These are phyloP conservation scores for Fagus crenata DNA, from an alignment of 306 rosid genomes.

Conservation along the genomic window DNA sequence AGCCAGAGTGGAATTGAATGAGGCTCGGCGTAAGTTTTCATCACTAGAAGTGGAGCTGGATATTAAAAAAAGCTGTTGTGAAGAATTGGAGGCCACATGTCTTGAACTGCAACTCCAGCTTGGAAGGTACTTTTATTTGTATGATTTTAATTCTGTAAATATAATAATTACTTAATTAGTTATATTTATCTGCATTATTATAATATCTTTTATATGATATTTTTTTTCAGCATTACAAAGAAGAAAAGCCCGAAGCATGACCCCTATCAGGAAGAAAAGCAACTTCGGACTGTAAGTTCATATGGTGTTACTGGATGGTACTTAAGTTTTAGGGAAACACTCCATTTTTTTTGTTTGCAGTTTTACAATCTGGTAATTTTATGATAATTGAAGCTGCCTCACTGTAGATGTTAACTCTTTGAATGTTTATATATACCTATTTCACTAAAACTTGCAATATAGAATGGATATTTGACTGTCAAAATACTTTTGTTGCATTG, in stretches of 20 bases:
- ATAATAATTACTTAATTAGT: neutral
- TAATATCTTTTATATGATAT: slow-evolving; percentile 22
- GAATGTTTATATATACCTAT: neutral
- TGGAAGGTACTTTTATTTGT: slow-evolving; percentile 55
- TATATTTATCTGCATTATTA: neutral
- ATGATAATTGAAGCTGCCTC: neutral
- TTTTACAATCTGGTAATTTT: neutral
- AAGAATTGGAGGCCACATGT: slow-evolving; percentile 70
- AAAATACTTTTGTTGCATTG: neutral
- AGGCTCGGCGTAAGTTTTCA: slow-evolving; percentile 51
- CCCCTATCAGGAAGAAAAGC: slow-evolving; percentile 48
- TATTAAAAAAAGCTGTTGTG: slow-evolving; percentile 55
- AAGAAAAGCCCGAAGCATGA: slow-evolving; percentile 34
- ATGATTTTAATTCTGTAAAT: slow-evolving; percentile 22
- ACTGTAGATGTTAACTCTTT: neutral
- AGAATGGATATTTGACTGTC: neutral
- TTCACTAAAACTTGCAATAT: neutral
- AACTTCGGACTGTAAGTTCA: slow-evolving; percentile 64
- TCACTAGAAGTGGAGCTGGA: slow-evolving; percentile 69
- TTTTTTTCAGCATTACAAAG: slow-evolving; percentile 48
- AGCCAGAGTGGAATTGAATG: slow-evolving; percentile 50
- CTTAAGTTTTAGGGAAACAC: neutral
- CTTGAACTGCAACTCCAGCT: slow-evolving; percentile 80
- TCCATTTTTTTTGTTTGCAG: neutral
- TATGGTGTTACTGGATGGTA: slow-evolving; percentile 15